Evolutionary conservation across 129 eudicot species (phyloP).

Genomic region (Escallonia rubra): DNA sequence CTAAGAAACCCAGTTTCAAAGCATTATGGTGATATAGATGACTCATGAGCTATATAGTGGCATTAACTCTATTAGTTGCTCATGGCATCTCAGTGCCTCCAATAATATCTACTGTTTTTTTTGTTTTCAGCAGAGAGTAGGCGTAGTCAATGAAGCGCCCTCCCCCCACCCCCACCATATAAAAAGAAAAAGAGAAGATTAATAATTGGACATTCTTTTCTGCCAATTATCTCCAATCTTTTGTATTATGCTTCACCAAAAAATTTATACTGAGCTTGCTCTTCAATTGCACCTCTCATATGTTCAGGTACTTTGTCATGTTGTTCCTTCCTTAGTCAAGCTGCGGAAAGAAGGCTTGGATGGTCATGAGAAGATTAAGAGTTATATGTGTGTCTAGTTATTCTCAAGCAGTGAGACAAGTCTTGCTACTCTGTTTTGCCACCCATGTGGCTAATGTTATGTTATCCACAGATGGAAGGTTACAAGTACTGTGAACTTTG

Average conservation of each 20-base stretch:
- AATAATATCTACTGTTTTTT: not conserved
- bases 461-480: constrained; percentile 1
- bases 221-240: not conserved
- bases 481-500: constrained; percentile 8
- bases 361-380: constrained; percentile 94
- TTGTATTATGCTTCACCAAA: not conserved
- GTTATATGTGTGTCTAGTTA: constrained; percentile 83
- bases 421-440: constrained; percentile 11
- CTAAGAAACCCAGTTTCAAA: not conserved
- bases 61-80: too few relatives aligned
- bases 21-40: not conserved
- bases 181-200: not conserved
- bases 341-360: constrained; percentile 98
- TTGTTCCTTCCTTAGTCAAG: constrained; percentile 89
- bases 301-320: constrained; percentile 73
- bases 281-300: constrained; percentile 2
- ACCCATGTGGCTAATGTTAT: not conserved
- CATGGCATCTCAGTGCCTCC: too few relatives aligned
- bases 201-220: too few relatives aligned
- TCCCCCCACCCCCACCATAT: not conserved
- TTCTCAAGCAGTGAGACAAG: constrained; percentile 47
- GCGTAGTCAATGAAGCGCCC: not conserved
- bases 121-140: not conserved
- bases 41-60: not conserved
- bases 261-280: not conserved